A percentile compares a stretch with the other conserved stretches of the same genome.
These are phyloP conservation scores for Plasmodium yoelii DNA, from an alignment of 169 alveolate genomes.

Conservation along the genomic window DNA sequence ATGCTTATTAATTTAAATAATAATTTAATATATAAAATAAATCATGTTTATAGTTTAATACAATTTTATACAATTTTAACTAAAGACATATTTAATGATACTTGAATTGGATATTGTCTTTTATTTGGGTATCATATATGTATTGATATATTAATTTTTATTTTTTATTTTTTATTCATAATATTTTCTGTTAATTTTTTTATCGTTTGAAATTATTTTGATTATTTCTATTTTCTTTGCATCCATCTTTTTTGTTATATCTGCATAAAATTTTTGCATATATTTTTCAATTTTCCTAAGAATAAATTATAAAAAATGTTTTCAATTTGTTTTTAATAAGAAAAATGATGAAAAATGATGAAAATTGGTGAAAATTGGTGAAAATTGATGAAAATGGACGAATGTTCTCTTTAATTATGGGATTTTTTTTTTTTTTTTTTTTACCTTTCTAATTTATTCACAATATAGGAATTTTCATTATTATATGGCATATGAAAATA, in stretches of 20 bases:
- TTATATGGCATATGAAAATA: conserved; percentile 23
- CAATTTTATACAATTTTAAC: conserved; percentile 56
- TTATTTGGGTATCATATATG: neutral
- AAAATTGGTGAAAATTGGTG: too few relatives aligned
- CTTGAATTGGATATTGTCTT: neutral
- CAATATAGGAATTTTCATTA: conserved; percentile 39
- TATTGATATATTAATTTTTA: neutral
- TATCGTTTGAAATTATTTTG: conserved; percentile 64
- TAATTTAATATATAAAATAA: conserved; percentile 20
- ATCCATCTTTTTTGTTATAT: conserved; percentile 33
- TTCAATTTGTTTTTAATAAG: neutral
- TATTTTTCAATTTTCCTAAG: conserved; percentile 55
- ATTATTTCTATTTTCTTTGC: conserved; percentile 45
- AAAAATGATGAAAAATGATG: too few relatives aligned
- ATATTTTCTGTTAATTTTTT: conserved; percentile 31
- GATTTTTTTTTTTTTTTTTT: neutral
- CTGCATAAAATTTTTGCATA: conserved; percentile 17
- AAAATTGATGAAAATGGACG: too few relatives aligned
- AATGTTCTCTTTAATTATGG: neutral
- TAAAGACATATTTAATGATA: conserved; percentile 41
- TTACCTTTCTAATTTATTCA: conserved; percentile 48
- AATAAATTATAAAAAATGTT: neutral
- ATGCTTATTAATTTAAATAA: conserved; percentile 47
- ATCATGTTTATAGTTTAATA: conserved; percentile 53
- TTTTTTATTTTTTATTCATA: conserved; percentile 24